Evolutionary conservation across 2,329 filamentous ascomycete species (phyloP).

Genomic region (Exophiala sp.): DNA sequence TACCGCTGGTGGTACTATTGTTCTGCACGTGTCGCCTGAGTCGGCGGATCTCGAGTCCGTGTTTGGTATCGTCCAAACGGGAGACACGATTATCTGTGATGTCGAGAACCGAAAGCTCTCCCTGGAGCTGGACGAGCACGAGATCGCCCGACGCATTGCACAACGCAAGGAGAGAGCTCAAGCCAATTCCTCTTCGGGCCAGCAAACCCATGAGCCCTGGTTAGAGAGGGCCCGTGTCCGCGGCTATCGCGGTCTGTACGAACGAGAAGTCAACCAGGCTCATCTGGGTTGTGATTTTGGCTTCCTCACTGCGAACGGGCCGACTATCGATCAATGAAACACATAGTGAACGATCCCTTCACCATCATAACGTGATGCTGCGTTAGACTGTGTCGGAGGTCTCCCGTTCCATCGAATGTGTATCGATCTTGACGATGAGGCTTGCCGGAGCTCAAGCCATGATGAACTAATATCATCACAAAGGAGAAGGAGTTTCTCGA

Average conservation of each 20-base stretch:
- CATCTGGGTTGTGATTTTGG: conserved; percentile 39
- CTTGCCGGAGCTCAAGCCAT: too few relatives aligned
- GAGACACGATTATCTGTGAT: conserved; percentile 46
- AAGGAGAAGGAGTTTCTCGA: too few relatives aligned
- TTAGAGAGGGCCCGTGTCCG: conserved; percentile 30
- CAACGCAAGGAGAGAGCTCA: conserved; percentile 18
- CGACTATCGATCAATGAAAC: not conserved
- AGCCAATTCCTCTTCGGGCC: not conserved
- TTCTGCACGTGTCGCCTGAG: conserved; percentile 51
- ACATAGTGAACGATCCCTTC: too few relatives aligned
- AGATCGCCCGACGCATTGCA: conserved; percentile 38
- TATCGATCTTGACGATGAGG: too few relatives aligned
- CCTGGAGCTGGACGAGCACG: conserved; percentile 40
- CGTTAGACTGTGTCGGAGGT: too few relatives aligned
- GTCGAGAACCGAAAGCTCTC: conserved; percentile 39
- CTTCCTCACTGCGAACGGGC: conserved; percentile 19
- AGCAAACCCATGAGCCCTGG: conserved; percentile 10
- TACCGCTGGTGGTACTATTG: conserved; percentile 51
- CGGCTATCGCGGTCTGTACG: conserved; percentile 40
- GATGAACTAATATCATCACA: too few relatives aligned
- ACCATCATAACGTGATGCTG: too few relatives aligned
- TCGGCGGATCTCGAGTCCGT: conserved; percentile 43
- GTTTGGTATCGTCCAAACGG: conserved; percentile 45
- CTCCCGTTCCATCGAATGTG: too few relatives aligned
- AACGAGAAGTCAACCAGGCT: conserved; percentile 40